Base-by-base conservation (phyloP, 495 filamentous ascomycete genomes). In the Xylaria telfairii region DNA sequence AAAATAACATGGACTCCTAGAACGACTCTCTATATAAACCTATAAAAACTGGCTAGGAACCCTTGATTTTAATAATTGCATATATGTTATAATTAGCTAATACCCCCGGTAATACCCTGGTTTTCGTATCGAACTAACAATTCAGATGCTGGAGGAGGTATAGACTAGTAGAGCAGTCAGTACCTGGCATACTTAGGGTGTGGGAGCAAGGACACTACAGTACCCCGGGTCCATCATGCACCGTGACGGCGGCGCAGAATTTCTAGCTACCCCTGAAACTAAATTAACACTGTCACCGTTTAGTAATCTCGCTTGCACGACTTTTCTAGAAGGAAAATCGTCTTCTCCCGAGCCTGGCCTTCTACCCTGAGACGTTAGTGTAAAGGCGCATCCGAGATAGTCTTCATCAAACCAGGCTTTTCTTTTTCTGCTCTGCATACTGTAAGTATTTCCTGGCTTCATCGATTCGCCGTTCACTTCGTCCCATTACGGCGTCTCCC, bases 241-340 rank as follows among this genome's bases (percentile, higher is more conserved):
- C 64, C 12, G 46, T 67, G 21, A 53, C 56, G 19, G 8, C 42
- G 26, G 8, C 42, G 26, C 12, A 67, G 37, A 34, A 4, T 56
- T 54, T 44, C 26, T n/a, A 12, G 21, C n/a, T 19, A 19, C 64
- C 64, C 49, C 47, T 67, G 64, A 67, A 67, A 54, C 26, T 41
- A 41, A 30, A 56, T 65, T 37, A 65, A 21, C 44, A 37, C 44
- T 51, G 30, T 51, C 17, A 7, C 51, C 0, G n/a, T 46, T n/a
- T 39, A 51, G 44, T 65, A 51, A 65, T 65, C 28, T 65, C 62
- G 62, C 46, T 65, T 49, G n/a, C 2, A 37, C 26, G 24, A 51
- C 62, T 37, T 51, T 65, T 65, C 62, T 65, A 37, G 62, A 65
- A 65, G 17, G 30, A 32, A 51, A 39, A 34, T 24, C 34, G 37